A percentile compares a stretch with the other conserved stretches of the same genome.
phyloP scores from a whole-genome alignment of 2,329 filamentous ascomycete genomes.

The Allantophomopsis cytisporea region DNA sequence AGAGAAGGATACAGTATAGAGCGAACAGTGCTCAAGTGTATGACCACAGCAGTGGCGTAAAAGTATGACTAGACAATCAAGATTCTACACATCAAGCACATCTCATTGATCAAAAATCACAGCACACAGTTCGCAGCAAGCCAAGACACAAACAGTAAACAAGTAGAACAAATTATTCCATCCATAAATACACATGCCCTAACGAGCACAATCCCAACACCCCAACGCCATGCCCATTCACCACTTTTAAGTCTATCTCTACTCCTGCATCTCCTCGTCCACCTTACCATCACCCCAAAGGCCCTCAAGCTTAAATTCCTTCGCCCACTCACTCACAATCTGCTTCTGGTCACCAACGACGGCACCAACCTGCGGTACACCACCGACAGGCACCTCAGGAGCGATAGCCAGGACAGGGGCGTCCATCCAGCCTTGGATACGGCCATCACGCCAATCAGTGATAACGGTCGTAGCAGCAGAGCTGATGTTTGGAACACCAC shows the following conservation, averaged over 20 bases:
- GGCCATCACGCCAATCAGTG: constrained; percentile 91
- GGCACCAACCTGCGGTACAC: constrained; percentile 23
- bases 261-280: constrained; percentile 4
- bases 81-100: too few species aligned
- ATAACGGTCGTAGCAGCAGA: constrained; percentile 87
- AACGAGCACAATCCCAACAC: neutral
- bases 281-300: constrained; percentile 61
- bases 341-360: constrained; percentile 58
- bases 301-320: constrained; percentile 90
- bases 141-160: too few species aligned
- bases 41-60: too few species aligned
- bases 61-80: too few species aligned
- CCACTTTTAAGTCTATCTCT: neutral
- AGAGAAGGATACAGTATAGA: too few species aligned
- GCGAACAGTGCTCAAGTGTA: too few species aligned
- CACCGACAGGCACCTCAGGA: constrained; percentile 15
- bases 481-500: constrained; percentile 78
- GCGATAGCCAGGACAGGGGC: constrained; percentile 52
- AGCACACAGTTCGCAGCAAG: too few species aligned
- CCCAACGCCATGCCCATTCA: neutral
- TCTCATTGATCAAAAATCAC: too few species aligned
- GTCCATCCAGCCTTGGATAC: constrained; percentile 86
- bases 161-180: too few species aligned
- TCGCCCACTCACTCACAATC: constrained; percentile 85
- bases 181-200: too few species aligned